Percentiles rank a stretch among this genome's conserved stretches.
phyloP scores from a whole-genome alignment of 441 rosid genomes.

The Theobroma grandiflorum region DNA sequence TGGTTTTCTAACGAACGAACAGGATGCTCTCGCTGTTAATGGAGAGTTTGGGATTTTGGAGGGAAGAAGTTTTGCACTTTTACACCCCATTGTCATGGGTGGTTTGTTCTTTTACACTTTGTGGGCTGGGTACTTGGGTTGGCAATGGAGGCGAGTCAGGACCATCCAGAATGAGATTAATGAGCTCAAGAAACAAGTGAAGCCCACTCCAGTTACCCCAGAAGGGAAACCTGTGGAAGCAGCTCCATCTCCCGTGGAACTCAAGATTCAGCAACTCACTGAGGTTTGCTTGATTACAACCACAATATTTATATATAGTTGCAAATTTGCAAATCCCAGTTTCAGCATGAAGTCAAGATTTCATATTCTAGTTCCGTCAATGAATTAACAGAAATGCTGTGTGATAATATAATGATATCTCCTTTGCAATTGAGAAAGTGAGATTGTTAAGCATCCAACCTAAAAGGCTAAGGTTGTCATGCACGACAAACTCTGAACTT shows the following conservation, averaged over 20 bases:
- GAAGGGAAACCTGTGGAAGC: slow-evolving; percentile 68
- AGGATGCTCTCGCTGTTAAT: slow-evolving; percentile 78
- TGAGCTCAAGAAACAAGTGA: slow-evolving; percentile 84
- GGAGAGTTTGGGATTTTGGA: slow-evolving; percentile 89
- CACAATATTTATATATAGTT: neutral
- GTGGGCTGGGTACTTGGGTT: slow-evolving; percentile 88
- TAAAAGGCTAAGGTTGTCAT: neutral
- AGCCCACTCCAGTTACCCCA: slow-evolving; percentile 77
- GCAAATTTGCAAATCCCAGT: neutral
- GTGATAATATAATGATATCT: neutral
- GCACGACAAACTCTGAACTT: neutral
- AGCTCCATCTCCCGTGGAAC: slow-evolving; percentile 63
- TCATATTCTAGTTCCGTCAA: neutral
- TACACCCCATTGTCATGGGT: slow-evolving; percentile 81
- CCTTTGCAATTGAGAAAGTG: neutral
- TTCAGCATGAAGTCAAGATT: neutral
- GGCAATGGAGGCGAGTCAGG: slow-evolving; percentile 97
- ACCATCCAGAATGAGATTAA: slow-evolving; percentile 76
- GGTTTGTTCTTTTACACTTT: slow-evolving; percentile 72
- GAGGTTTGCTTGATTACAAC: slow-evolving; percentile 50
- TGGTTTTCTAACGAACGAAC: slow-evolving; percentile 28
- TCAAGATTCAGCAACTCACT: slow-evolving; percentile 73
- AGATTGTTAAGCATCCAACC: neutral
- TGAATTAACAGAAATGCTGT: neutral
- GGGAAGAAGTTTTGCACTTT: slow-evolving; percentile 77